Evolutionary conservation across 2,329 filamentous ascomycete species (phyloP).

Genomic region (Leptographium procerum): DNA sequence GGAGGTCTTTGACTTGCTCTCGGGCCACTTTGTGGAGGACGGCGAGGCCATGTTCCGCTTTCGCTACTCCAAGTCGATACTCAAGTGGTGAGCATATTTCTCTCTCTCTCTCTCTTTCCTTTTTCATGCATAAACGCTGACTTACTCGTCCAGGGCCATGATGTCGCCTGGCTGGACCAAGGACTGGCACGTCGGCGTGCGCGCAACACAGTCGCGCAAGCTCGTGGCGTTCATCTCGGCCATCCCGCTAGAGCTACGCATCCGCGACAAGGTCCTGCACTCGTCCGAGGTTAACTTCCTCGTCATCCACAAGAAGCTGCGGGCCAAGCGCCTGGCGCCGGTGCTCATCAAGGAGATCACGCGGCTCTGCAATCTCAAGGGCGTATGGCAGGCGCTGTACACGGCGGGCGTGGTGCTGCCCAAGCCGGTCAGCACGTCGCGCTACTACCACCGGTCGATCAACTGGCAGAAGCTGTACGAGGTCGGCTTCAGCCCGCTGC

Average conservation of each 20-base stretch:
- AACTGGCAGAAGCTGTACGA: constrained; percentile 97
- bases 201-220: constrained; percentile 69
- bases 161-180: constrained; percentile 90
- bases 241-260: constrained; percentile 71
- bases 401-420: constrained; percentile 87
- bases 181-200: constrained; percentile 91
- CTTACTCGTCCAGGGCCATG: constrained; percentile 54
- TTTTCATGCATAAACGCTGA: not conserved
- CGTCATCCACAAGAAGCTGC: constrained; percentile 95
- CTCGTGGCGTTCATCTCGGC: constrained; percentile 94
- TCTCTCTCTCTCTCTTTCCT: not conserved
- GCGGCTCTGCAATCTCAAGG: constrained; percentile 73
- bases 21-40: constrained; percentile 94
- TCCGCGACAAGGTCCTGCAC: constrained; percentile 63
- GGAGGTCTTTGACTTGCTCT: constrained; percentile 85
- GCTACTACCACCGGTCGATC: constrained; percentile 88
- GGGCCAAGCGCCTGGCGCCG: constrained; percentile 81
- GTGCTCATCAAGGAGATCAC: constrained; percentile 98
- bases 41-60: constrained; percentile 96
- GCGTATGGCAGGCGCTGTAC: constrained; percentile 91
- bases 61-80: constrained; percentile 80
- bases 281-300: constrained; percentile 97
- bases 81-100: constrained; percentile 59
- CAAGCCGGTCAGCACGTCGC: constrained; percentile 81
- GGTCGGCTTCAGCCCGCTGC: constrained; percentile 84